Base-by-base conservation (phyloP, 352 stramenopile genomes). In the Phytophthora pinifolia region DNA sequence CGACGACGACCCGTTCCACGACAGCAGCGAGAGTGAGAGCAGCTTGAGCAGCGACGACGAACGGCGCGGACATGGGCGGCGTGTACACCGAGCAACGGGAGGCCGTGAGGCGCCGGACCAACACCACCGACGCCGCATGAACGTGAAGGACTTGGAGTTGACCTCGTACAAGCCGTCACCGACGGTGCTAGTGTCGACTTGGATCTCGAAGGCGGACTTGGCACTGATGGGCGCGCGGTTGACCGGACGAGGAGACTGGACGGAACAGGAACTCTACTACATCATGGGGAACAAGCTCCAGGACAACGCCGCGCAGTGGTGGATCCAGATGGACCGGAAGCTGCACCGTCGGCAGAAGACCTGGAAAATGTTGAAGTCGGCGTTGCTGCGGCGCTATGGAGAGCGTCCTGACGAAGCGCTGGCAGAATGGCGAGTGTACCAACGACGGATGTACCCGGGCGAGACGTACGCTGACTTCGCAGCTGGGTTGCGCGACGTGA, bases 391-490 rank as follows among this genome's bases (percentile, higher is more conserved):
- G 6, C 29, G 49, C 3, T 43, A 43, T n/a, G 49, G 38, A 3
- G 48, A 48, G 17, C 9, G 17, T n/a, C n/a, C n/a, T n/a, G n/a
- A n/a, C n/a, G n/a, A n/a, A n/a, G n/a, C n/a, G 13, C 9, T 25
- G 0, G 20, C 39, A 10, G 32, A 58, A 15, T 49, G 39, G 31
- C 10, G 38, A 5, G 49, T 57, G 12, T 31, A 30, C 10, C 20
- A 34, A 14, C 49, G 35, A 12, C 9, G 17, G 31, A 18, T 35
- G 27, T n/a, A n/a, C n/a, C 38, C 30, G 1, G 38, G 31, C 5
- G 39, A 58, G 22, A 37, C 37, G 1, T 45, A 39, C 35, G 38
- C 49, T 0, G 49, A 58, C 49, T 58, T 58, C 20, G 38, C 39
- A 1, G 39, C 32, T 1, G 49, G 39, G 2, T 25, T 57, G 5